Evolutionary conservation across 2,329 filamentous ascomycete genomes (phyloP), one percentile per base, ranked within the genome.

Genomic region (Xylariaceae sp.): DNA sequence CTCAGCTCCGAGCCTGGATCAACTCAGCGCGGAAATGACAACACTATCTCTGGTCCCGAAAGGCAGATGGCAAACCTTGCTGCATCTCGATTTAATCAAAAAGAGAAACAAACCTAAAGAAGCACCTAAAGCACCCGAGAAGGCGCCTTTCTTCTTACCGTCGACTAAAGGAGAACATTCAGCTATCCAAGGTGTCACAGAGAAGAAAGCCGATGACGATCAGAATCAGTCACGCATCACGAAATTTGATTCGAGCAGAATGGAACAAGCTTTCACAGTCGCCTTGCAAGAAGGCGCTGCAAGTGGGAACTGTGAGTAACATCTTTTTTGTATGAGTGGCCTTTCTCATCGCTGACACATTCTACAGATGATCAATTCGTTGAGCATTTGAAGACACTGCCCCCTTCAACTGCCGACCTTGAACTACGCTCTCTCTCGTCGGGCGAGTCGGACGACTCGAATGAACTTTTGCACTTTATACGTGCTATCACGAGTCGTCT

Each of bases 51-150:
- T 97, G 44, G 86, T 97, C 5, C 95, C 94, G 11, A 90, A 88
- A 67, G 90, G 87, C 54, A 82, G 87, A 61, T 99, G 94, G 94
- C 92, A 97, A 69, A 96, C 90, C 1, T 76, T 99, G 12, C 76
- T 99, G 27, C 89, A 99, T 67, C 78, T 99, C 2, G 94, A 99
- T 64, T 74, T 90, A 22, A 96, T 99, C 66, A 88, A 91, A 71
- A 83, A 90, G 69, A 87, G 94, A 53, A 99, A 99, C 71, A 95
- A 94, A 69, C 94, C 95, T 0, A 91, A 84, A 57, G 90, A 96
- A 68, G 82, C 91, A 0, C 91, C 91, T 14, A 96, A 96, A 71
- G 81, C 84, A 6, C 94, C 94, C 0, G 89, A 96, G 66, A 95
- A 95, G 64, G 92, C 92, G 0, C 95, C 94, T 0, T 97, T 97